A percentile compares a stretch with the other conserved stretches of the same genome.
phyloP scores from a whole-genome alignment of 2,329 filamentous ascomycete species.

The Microcyclospora pomicola region DNA sequence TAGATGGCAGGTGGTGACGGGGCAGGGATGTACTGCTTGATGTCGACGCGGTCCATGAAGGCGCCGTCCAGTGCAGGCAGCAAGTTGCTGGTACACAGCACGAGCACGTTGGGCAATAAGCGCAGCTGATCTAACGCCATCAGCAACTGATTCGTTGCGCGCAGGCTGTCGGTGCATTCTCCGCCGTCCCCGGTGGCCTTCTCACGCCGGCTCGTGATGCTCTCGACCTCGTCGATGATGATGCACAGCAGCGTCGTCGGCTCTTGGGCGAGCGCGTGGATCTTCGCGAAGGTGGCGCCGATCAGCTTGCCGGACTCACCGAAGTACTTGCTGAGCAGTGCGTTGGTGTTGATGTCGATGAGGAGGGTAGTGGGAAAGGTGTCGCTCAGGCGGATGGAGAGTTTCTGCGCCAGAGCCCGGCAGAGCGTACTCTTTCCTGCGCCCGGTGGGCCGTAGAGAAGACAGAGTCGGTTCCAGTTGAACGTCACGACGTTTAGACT shows the following conservation, averaged over 20 bases:
- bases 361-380: constrained; percentile 24
- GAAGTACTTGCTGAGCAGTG: constrained; percentile 34
- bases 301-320: constrained; percentile 35
- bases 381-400: constrained; percentile 31
- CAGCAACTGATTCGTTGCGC: constrained; percentile 37
- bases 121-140: constrained; percentile 34
- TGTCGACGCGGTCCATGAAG: constrained; percentile 36
- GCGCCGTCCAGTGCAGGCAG: constrained; percentile 32
- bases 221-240: constrained; percentile 39
- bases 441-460: constrained; percentile 32
- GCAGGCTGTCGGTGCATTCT: constrained; percentile 34
- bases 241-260: constrained; percentile 30
- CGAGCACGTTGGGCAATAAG: constrained; percentile 30
- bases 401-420: constrained; percentile 37
- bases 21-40: constrained; percentile 31
- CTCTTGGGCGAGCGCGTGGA: constrained; percentile 26
- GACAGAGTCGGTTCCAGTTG: constrained; percentile 33
- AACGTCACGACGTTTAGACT: constrained; percentile 25
- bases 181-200: constrained; percentile 22
- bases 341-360: constrained; percentile 33
- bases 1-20: constrained; percentile 30
- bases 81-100: constrained; percentile 39
- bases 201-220: constrained; percentile 32
- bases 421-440: constrained; percentile 32
- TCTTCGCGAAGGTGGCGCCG: constrained; percentile 30